Evolutionary conservation across 768 basidiomycete genomes (phyloP).

Genomic region (Crepidotus variabilis): DNA sequence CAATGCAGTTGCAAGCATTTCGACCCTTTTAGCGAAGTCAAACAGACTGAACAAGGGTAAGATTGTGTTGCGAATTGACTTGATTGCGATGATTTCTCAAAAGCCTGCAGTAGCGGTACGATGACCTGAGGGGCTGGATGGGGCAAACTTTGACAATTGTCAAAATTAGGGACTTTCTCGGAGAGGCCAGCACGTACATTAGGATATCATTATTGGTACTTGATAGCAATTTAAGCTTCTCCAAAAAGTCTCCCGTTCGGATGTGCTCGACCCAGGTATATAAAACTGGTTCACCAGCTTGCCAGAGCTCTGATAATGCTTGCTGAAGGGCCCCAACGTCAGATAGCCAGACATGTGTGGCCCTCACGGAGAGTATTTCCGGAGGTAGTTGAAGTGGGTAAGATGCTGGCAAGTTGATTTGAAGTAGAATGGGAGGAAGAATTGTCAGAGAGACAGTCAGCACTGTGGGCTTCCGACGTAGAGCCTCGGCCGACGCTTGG

Average conservation of each 20-base stretch:
- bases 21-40: slow-evolving; percentile 69
- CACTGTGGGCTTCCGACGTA: slow-evolving; percentile 10
- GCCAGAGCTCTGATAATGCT: slow-evolving; percentile 55
- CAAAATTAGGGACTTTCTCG: slow-evolving; percentile 32
- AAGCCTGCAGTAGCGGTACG: not conserved
- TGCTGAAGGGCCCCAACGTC: slow-evolving; percentile 30
- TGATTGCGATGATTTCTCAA: not conserved
- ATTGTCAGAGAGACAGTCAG: slow-evolving; percentile 36
- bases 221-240: slow-evolving; percentile 34
- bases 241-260: slow-evolving; percentile 61
- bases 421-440: slow-evolving; percentile 63
- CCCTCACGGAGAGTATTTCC: slow-evolving; percentile 47
- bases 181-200: slow-evolving; percentile 32
- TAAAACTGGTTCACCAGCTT: slow-evolving; percentile 54
- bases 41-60: slow-evolving; percentile 65
- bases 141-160: not conserved
- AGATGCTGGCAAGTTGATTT: slow-evolving; percentile 43
- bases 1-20: slow-evolving; percentile 71
- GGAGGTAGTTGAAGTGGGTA: slow-evolving; percentile 61
- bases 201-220: slow-evolving; percentile 29
- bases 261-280: slow-evolving; percentile 74
- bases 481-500: not conserved
- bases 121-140: not conserved
- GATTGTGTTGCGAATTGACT: not conserved
- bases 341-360: slow-evolving; percentile 59